A percentile compares a stretch with the other conserved stretches of the same genome.
Conservation (phyloP, 78 protist species). For the Chrysochromulina tobinii region DNA sequence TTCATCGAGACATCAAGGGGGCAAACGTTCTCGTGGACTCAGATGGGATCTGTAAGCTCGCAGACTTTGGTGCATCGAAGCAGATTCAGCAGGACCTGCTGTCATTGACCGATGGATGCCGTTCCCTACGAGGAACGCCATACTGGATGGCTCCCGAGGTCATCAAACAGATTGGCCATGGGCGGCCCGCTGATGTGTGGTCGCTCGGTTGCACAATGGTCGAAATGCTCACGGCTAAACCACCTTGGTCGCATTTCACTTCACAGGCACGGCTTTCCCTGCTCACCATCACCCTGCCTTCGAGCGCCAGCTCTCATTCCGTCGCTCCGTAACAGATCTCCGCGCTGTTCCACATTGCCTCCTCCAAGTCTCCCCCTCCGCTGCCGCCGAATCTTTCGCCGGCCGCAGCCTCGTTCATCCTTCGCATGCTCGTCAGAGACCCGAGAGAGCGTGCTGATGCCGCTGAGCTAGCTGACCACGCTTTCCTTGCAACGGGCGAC, state of each 20-base stretch:
- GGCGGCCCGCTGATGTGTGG: constrained; percentile 47
- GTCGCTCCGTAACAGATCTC: not conserved
- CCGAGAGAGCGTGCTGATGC: no score
- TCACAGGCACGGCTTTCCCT: not conserved
- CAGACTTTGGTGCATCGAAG: constrained; percentile 69
- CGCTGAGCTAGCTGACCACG: no score
- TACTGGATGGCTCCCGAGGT: constrained; percentile 71
- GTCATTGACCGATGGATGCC: not conserved
- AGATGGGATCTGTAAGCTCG: constrained; percentile 60
- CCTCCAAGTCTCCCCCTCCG: constrained; percentile 7
- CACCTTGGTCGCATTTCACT: constrained; percentile 51
- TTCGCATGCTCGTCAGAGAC: no score
- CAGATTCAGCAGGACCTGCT: not conserved
- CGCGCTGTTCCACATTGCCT: constrained; percentile 34
- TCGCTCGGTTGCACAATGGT: constrained; percentile 46
- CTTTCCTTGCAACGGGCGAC: no score
- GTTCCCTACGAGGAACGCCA: constrained; percentile 50
- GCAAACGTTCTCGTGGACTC: constrained; percentile 66
- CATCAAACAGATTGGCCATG: constrained; percentile 63
- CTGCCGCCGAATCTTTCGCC: not conserved
- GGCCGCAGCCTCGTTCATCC: not conserved
- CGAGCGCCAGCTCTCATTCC: no score
- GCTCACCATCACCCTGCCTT: no score
- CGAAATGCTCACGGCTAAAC: constrained; percentile 41
- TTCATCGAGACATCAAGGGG: constrained; percentile 49